Base-by-base conservation (phyloP, 2,329 filamentous ascomycete genomes). In the Fusarium staphyleae region DNA sequence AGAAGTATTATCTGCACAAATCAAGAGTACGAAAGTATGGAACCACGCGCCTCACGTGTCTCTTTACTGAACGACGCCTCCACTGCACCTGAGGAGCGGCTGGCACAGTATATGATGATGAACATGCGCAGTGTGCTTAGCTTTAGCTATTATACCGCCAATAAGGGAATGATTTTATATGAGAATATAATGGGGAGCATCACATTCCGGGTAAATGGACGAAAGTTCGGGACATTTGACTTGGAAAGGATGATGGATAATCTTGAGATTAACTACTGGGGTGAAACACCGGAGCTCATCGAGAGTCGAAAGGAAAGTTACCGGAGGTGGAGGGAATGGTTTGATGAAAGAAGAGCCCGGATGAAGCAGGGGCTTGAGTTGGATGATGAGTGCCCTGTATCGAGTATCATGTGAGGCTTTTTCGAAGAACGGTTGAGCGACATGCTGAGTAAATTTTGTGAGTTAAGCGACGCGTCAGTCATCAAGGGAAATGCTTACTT, bases 341-440 rank as follows among this genome's bases (percentile, higher is more conserved):
- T 58, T 0, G 6, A 30, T 24, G 3, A 35, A 10, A 45, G 50
- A 1, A 40, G 57, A 1, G 19, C 8, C 14, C 29, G 10, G 18
- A 40, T 35, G 11, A 61, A 33, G 32, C 2, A 41, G 4, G 47
- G 33, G 1, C 34, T 57, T 3, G 28, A 39, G 29, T n/a, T 46
- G 5, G 0, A 53, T 7, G 12, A 34, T 2, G 5, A 45, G 6
- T 15, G 5, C 9, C 40, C 44, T 10, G 24, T 48, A 1, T 4
- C 4, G 4, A 4, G 19, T 4, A 40, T 48, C 12, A 48, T 48
- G 29, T 48, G 19, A 22, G 19, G 19, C 6, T 22, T 22, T 6
- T 22, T 22, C 19, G 6, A 22, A 4, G 19, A 22, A 6, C 6
- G 19, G 6, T 22, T 22, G 19, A 6, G 6, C 6, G 4, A 4